These are phyloP conservation scores for Naganishia friedmannii DNA, from an alignment of 768 basidiomycete species.

Conservation along the genomic window DNA sequence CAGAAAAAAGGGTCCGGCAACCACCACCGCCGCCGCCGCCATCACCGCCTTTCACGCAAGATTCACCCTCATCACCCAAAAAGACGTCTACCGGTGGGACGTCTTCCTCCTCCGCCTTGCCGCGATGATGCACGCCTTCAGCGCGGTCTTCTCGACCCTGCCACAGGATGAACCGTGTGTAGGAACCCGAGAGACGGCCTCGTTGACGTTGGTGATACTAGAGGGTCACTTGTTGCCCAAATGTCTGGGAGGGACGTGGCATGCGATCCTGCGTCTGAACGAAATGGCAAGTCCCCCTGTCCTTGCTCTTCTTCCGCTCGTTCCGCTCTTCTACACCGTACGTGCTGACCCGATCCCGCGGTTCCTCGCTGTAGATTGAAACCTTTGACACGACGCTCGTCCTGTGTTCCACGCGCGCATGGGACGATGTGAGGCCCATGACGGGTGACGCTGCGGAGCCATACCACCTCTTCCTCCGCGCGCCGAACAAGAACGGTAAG, in stretches of 20 bases:
- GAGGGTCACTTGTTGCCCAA: conserved; percentile 14
- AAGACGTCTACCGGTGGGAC: conserved; percentile 21
- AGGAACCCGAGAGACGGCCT: too few relatives aligned
- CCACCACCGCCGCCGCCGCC: background rate
- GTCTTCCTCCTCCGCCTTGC: conserved; percentile 2
- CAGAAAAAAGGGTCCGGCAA: background rate
- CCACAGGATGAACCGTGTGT: background rate
- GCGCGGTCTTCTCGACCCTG: background rate
- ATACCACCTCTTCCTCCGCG: conserved; percentile 41
- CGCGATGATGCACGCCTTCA: conserved; percentile 8
- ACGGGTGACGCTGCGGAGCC: conserved; percentile 45
- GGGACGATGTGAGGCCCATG: conserved; percentile 45
- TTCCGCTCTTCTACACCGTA: too few relatives aligned
- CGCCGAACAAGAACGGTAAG: conserved; percentile 39
- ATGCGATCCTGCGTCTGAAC: conserved; percentile 40
- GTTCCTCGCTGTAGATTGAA: conserved; percentile 30
- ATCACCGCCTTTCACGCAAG: background rate
- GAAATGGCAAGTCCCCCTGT: conserved; percentile 41
- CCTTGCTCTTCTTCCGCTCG: background rate
- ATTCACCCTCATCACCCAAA: background rate
- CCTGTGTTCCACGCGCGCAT: conserved; percentile 40
- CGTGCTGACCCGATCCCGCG: too few relatives aligned
- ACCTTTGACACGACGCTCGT: conserved; percentile 38
- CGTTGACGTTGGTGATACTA: conserved; percentile 4
- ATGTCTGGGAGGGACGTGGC: conserved; percentile 34